Evolutionary conservation across 2,329 filamentous ascomycete species (phyloP).

Genomic region (Aspergillus oerlinghausenensis): DNA sequence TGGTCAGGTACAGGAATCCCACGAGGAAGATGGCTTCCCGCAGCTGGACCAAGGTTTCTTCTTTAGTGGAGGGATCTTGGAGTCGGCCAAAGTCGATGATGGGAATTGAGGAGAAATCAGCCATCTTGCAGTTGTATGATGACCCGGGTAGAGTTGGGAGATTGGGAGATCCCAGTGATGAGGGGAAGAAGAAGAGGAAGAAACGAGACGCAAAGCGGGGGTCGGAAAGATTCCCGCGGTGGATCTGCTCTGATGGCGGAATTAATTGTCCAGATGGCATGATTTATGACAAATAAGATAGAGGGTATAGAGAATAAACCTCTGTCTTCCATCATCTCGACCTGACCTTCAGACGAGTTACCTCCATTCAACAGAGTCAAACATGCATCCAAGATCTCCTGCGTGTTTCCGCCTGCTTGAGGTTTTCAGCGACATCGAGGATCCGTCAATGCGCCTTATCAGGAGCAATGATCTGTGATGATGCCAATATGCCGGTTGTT

Average conservation of each 20-base stretch:
- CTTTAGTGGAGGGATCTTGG: conserved; percentile 19
- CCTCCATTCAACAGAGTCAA: too few species aligned
- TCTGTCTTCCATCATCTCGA: background rate
- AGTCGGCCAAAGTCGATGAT: conserved; percentile 27
- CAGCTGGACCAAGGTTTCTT: conserved; percentile 20
- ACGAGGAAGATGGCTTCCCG: conserved; percentile 33
- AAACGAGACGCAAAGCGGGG: background rate
- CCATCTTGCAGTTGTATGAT: conserved; percentile 9
- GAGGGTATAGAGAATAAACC: too few species aligned
- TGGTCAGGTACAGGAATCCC: conserved; percentile 33
- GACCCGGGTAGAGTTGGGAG: too few species aligned
- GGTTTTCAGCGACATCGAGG: too few species aligned
- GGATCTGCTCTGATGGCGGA: background rate
- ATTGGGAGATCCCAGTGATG: background rate
- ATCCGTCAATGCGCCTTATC: too few species aligned
- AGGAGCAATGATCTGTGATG: too few species aligned
- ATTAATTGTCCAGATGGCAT: background rate
- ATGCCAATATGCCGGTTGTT: too few species aligned
- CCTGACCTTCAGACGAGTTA: too few species aligned
- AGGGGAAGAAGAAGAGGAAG: background rate
- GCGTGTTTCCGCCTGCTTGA: too few species aligned
- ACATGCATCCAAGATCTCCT: too few species aligned
- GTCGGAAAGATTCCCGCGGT: background rate
- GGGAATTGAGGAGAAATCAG: conserved; percentile 27
- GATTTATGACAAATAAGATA: background rate